Evolutionary conservation across 176 grass and related monocot genomes (phyloP).

Genomic region (Aegilops tauschii): DNA sequence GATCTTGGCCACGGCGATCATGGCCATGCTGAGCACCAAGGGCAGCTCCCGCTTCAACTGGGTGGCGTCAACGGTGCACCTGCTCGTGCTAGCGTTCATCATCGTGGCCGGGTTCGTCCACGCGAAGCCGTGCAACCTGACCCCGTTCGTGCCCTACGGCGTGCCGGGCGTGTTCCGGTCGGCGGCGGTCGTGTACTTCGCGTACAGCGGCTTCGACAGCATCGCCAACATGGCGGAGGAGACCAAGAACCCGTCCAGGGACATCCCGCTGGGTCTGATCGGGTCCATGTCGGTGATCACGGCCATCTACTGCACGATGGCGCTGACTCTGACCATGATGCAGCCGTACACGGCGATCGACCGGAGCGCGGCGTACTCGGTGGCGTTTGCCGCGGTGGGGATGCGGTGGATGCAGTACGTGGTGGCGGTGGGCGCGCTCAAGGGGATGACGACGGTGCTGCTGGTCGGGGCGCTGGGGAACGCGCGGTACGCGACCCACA

Average conservation of each 20-base stretch:
- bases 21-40: constrained; percentile 78
- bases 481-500: constrained; percentile 9
- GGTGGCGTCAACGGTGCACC: constrained; percentile 63
- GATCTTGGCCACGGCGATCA: constrained; percentile 49
- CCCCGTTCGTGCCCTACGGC: constrained; percentile 72
- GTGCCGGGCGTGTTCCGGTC: constrained; percentile 72
- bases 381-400: constrained; percentile 43
- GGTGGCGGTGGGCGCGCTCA: constrained; percentile 1
- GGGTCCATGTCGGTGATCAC: constrained; percentile 96
- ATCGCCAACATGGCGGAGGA: constrained; percentile 97
- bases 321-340: constrained; percentile 89
- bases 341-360: constrained; percentile 72
- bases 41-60: constrained; percentile 79
- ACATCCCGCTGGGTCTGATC: constrained; percentile 80
- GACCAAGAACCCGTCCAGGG: constrained; percentile 74
- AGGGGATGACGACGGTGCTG: constrained; percentile 17
- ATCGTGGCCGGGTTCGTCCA: constrained; percentile 67
- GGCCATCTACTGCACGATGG: constrained; percentile 80
- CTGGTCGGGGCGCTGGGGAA: background rate
- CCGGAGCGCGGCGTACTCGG: constrained; percentile 61
- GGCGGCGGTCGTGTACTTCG: constrained; percentile 89
- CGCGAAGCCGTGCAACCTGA: constrained; percentile 67
- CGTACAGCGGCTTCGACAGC: constrained; percentile 91
- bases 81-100: constrained; percentile 63
- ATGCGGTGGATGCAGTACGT: constrained; percentile 9